Base-by-base conservation (phyloP, 257 asterid species). In the Rehmannia glutinosa region DNA sequence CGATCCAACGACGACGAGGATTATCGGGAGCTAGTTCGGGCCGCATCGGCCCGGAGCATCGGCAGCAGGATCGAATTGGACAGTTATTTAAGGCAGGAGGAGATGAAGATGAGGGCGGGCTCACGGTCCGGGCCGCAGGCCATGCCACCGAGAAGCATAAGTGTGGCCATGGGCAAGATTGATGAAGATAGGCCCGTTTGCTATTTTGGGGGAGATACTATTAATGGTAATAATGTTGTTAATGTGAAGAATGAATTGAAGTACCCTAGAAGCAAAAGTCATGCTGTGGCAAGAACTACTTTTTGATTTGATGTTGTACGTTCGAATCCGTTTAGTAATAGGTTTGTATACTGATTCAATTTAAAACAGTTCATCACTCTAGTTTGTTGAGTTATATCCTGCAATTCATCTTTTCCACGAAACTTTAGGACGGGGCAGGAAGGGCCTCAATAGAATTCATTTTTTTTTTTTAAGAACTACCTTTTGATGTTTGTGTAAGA, bases 141-240 rank as follows among this genome's bases (percentile, higher is more conserved):
- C 17, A 25, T 69, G 82, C 83, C 90, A 58, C 87, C 84, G 1
- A 80, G 97, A 8, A 89, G 97, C 69, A 20, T 17, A 58, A 87
- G 95, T 20, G 97, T 84, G 0, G 95, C 84, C 0, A 87, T 92
- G 91, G 97, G 91, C 4, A 87, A 79, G 46, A 92, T 92, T 27
- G 98, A 90, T 58, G 98, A 92, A 39, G 98, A 92, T 0, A 77
- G 67, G 6, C 86, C 97, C 0, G 62, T 45, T 6, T 65, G 28
- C 68, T 70, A 69, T 66, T 78, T 76, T 28, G 89, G 77, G 0
- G 92, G 78, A 3, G 76, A 76, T 8, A 2, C 33, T 16, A 32
- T 27, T 28, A 46, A 7, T n/a, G 49, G 56, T 23, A 33, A 64
- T 25, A 47, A 28, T 51, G 33, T 66, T 32, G 60, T 53, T 56